Conservation (phyloP, 83 land plant species). For the Picea engelmannii region DNA sequence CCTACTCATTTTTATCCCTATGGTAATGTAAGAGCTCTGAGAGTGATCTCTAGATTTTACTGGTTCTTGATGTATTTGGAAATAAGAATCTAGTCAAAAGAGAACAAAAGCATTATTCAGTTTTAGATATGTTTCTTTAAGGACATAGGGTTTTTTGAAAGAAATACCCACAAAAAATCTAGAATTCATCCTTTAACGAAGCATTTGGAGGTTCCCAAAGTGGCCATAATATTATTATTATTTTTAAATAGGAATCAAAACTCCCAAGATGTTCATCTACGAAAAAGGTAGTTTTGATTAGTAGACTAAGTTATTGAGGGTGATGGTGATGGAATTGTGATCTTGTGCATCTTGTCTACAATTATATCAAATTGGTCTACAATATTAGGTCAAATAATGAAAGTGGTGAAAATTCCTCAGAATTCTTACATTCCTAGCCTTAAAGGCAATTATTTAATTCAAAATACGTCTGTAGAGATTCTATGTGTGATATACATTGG, state of each 20-base stretch:
- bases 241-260: conserved; percentile 60
- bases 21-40: too few relatives aligned
- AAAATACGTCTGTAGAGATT: conserved; percentile 28
- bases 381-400: conserved; percentile 39
- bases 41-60: too few relatives aligned
- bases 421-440: conserved; percentile 67
- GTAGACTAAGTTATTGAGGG: conserved; percentile 72
- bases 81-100: too few relatives aligned
- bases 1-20: too few relatives aligned
- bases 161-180: conserved; percentile 49
- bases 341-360: conserved; percentile 63
- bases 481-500: too few relatives aligned
- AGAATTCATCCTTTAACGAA: conserved; percentile 61
- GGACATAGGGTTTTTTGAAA: conserved; percentile 81
- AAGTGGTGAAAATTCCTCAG: conserved; percentile 39
- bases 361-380: conserved; percentile 47
- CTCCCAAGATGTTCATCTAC: conserved; percentile 67
- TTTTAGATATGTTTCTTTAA: conserved; percentile 59
- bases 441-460: conserved; percentile 42
- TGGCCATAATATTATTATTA: conserved; percentile 70
- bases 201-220: conserved; percentile 39
- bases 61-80: too few relatives aligned
- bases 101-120: conserved; percentile 36
- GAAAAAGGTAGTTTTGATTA: conserved; percentile 56
- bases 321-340: conserved; percentile 97